Evolutionary conservation across 2,329 filamentous ascomycete genomes (phyloP), one percentile per base, ranked within the genome.

Genomic region (Colletotrichum eleusines): DNA sequence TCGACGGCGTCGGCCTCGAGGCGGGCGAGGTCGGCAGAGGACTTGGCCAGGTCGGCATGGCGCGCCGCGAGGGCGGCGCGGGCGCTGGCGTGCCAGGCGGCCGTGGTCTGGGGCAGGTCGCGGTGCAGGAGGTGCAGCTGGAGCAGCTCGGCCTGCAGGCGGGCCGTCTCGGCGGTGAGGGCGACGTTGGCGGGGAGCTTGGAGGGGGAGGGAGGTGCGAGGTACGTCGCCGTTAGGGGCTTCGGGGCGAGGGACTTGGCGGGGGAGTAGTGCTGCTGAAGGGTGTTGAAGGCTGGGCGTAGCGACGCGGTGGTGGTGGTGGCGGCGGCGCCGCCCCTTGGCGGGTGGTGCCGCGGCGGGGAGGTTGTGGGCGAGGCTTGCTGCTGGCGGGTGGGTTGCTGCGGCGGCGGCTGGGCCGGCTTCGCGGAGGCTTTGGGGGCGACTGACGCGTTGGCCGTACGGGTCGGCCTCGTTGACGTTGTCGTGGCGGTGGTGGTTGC

Each of bases 261-360:
- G 0, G 91, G 90, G 35, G 88, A 90, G 80, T 88, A 92, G 80
- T 92, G 89, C 74, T 92, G 90, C 74, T 92, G 90, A 48, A 88
- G 85, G 0, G 87, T 91, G 58, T 84, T 87, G 79, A 92, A 92
- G 57, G 85, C 81, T 0, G 89, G 88, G 11, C 86, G 85, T 33
- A 81, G 79, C n/a, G 80, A 78, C 20, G 48, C 38, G 31, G 38
- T 20, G 35, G 69, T 5, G 65, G 60, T 7, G 26, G 65, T 9
- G 66, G 59, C 59, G 64, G 53, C 42, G 65, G 35, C 12, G 42
- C 4, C 42, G 20, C 18, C 20, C 42, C 20, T n/a, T 3, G 42
- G 42, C 20, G 20, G 42, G 8, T 46, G 42, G 2, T 55, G 66
- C 38, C 57, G 60, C 20, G 57, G 66, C 8, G 38, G 60, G 5